Evolutionary conservation across 352 stramenopile species (phyloP).

Genomic region (Globisporangium takayamanum): DNA sequence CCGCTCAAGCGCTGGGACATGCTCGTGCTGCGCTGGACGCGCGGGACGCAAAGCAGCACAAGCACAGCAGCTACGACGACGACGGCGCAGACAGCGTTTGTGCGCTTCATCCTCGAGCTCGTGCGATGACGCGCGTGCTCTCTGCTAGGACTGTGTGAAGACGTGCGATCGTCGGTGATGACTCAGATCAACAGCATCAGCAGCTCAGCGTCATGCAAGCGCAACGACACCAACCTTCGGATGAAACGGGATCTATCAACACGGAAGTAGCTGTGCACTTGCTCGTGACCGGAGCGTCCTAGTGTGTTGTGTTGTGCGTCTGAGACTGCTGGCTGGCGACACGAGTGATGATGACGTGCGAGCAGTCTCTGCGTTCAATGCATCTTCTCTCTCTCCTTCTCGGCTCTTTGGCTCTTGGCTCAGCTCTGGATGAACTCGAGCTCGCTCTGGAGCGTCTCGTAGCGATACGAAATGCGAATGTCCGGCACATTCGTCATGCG

Average conservation of each 20-base stretch:
- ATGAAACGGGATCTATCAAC: too few species aligned
- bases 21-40: slow-evolving; percentile 4
- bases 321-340: too few species aligned
- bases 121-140: background rate
- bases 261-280: too few species aligned
- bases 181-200: too few species aligned
- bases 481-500: slow-evolving; percentile 92
- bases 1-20: slow-evolving; percentile 6
- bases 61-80: background rate
- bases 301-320: too few species aligned
- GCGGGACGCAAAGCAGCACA: background rate
- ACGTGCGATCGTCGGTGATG: too few species aligned
- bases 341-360: too few species aligned
- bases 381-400: background rate
- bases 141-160: too few species aligned
- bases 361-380: background rate
- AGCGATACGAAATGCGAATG: slow-evolving; percentile 88
- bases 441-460: slow-evolving; percentile 76
- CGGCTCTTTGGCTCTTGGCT: background rate
- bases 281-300: too few species aligned
- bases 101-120: slow-evolving; percentile 3
- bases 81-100: slow-evolving; percentile 2
- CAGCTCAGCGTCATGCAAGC: too few species aligned
- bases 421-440: slow-evolving; percentile 66
- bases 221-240: too few species aligned